Base-by-base conservation (phyloP, 2,329 filamentous ascomycete species). In the Phialocephala sp. region DNA sequence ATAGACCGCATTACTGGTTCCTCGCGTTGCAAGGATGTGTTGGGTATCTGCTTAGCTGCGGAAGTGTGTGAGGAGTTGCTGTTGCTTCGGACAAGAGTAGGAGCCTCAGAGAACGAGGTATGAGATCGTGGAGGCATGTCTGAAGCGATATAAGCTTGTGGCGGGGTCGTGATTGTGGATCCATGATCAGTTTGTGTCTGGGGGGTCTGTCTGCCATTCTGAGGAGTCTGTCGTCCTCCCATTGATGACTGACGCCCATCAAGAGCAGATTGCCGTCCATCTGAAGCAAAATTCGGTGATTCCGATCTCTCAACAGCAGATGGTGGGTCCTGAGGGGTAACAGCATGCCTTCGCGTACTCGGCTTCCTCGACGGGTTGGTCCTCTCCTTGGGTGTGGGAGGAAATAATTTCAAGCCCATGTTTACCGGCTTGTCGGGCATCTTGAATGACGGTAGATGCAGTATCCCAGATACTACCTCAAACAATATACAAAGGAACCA, bases 1-100 rank as follows among this genome's bases (percentile, higher is more conserved):
- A 94, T 93, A 27, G 91, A 93, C 37, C 86, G 84, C 72, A 91
- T 83, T 0, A 84, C 79, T 6, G 79, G 77, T 66, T 78, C 79
- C 66, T 65, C 69, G 52, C 69, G 70, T 39, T 63, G 67, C 22
- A 69, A 67, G 20, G 54, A 75, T 68, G 24, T 73, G 54, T 77
- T 76, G 27, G 27, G 27, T 32, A 79, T 32, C 73, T 74, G 18
- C 27, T 88, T 88, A 59, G 84, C 83, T 69, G 87, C 87, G 22
- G 85, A 89, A 74, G 78, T 84, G 62, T 84, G 79, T 1, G 85
- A 86, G 20, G 80, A 78, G 57, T 78, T 80, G 73, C 83, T 87
- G 58, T 79, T 79, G 66, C 78, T 81, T 58, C 83, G 80, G 12
- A 82, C 81, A 47, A 86, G 77, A 1, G 83, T 83, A 60, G 81